Percentiles rank a stretch among this genome's conserved stretches.
phyloP scores from a whole-genome alignment of 345 rosid genomes.

The Euclidium syriacum region DNA sequence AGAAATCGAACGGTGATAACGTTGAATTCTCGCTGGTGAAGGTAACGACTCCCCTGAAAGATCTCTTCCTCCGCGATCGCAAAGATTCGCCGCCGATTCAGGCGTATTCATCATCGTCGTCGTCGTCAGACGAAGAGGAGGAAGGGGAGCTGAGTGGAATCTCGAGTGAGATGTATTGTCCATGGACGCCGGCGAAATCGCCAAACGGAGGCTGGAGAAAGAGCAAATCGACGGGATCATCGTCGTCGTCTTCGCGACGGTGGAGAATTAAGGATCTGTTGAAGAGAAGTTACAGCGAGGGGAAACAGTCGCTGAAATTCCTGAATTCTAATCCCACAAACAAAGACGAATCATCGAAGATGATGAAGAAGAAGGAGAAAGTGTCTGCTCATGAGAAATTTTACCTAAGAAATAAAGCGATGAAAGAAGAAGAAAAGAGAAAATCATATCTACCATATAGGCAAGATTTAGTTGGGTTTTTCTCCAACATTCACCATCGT shows the following conservation, averaged over 20 bases:
- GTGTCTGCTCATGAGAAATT: conserved; percentile 53
- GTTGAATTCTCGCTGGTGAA: conserved; percentile 10
- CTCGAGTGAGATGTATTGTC: conserved; percentile 40
- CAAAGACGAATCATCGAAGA: not conserved
- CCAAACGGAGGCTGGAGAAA: conserved; percentile 47
- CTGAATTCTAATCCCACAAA: conserved; percentile 8
- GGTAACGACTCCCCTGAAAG: conserved; percentile 34
- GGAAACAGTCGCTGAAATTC: conserved; percentile 44
- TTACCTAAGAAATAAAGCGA: conserved; percentile 47
- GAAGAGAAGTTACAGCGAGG: conserved; percentile 61
- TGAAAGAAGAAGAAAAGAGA: conserved; percentile 49
- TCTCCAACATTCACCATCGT: conserved; percentile 35
- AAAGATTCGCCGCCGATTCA: conserved; percentile 29
- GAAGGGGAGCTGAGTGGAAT: conserved; percentile 46
- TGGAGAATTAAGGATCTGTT: conserved; percentile 61
- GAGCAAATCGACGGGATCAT: conserved; percentile 61
- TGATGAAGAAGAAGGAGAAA: conserved; percentile 11
- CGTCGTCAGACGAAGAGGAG: conserved; percentile 44
- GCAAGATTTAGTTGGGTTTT: conserved; percentile 53
- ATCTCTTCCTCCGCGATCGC: conserved; percentile 34
- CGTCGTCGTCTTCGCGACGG: conserved; percentile 17
- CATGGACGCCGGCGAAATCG: conserved; percentile 48
- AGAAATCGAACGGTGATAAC: too few relatives aligned
- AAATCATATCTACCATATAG: conserved; percentile 61
- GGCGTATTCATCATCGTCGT: conserved; percentile 38